Evolutionary conservation across 108 stramenopile genomes (phyloP), one percentile per base, ranked within the genome.

Genomic region (Fistulifera pelliculosa): DNA sequence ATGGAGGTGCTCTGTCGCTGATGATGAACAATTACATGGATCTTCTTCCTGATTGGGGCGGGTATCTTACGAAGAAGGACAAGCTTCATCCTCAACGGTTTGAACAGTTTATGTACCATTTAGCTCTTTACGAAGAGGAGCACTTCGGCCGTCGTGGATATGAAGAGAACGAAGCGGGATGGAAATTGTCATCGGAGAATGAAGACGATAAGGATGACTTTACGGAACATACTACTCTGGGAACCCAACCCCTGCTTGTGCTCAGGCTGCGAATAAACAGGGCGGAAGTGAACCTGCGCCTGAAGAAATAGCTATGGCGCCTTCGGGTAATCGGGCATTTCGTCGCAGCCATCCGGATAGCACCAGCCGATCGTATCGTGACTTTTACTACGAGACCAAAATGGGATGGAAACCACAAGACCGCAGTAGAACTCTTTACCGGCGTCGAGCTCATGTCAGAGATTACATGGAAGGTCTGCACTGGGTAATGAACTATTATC

Each of bases 401-500:
- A 60, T 96, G n/a, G 87, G 86, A 11, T 76, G 95, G 41, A 45
- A 51, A 16, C 76, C 73, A 18, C 75, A 71, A 25, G 80, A 90
- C 48, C 72, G 83, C 26, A 78, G 73, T 52, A 53, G 58, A 7
- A 82, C 80, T 17, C 64, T 77, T 18, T 61, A 71, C 47, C 61
- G 71, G 28, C 75, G 87, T 3, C 74, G 86, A 48, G 76, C 81
- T 16, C 74, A 95, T 56, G 93, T 71, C 24, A 69, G 85, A 13
- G 81, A 92, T 52, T 96, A 86, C 56, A 51, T 96, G 24, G 94
- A 96, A 63, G 96, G 94, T 6, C 64, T 97, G 12, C 92, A 94
- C 64, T 99, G 98, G 98, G 75, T 76, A 40, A 58, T 96, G 62
- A 76, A 81, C 42, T 99, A 99, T 69, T 99, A 99, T 65, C 96